Percentiles rank a stretch among this genome's conserved stretches.
These are phyloP conservation scores for Voacanga thouarsii DNA, from an alignment of 257 asterid species.

Conservation along the genomic window DNA sequence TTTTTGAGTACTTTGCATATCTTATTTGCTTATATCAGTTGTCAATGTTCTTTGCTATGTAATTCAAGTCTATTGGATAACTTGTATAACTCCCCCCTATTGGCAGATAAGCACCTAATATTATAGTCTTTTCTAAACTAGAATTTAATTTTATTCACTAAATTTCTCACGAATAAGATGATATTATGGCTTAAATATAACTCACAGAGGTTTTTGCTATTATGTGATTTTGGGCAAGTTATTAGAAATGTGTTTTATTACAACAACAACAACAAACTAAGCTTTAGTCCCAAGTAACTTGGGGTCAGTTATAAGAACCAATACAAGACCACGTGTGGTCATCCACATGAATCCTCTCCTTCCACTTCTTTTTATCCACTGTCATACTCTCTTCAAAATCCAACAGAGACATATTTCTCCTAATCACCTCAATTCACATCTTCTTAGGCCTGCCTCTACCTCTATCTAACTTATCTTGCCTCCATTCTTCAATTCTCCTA, in stretches of 20 bases:
- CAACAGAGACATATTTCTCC: no score
- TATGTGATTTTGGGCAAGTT: background rate
- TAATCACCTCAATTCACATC: no score
- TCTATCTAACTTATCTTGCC: no score
- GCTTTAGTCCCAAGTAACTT: no score
- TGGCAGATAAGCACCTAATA: background rate
- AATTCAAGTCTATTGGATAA: background rate
- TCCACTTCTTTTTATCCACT: no score
- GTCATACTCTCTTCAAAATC: no score
- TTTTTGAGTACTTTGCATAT: background rate
- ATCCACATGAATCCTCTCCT: no score
- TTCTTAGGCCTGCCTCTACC: no score
- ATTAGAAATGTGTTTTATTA: background rate
- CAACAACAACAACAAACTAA: no score
- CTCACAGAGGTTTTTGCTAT: background rate
- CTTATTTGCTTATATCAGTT: background rate
- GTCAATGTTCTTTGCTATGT: background rate
- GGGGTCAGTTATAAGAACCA: no score
- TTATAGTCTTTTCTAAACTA: background rate
- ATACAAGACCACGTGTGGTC: no score
- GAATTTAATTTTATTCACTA: background rate
- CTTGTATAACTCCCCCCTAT: background rate
- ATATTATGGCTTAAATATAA: background rate
- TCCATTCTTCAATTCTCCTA: no score
- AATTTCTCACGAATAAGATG: background rate